Evolutionary conservation across 306 rosid species (phyloP).

Genomic region (Fragaria vesca): DNA sequence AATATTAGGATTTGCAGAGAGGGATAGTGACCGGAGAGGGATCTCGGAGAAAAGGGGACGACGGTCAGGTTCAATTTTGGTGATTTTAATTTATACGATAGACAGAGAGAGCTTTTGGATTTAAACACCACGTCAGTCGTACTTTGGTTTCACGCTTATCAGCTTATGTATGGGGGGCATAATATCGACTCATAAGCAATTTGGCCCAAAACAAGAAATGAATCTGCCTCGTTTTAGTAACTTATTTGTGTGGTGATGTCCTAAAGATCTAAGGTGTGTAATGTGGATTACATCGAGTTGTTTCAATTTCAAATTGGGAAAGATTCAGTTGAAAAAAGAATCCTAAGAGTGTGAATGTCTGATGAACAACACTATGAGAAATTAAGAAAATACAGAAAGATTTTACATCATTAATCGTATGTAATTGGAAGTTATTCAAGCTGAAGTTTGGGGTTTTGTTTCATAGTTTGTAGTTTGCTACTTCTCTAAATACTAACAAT

Average conservation of each 20-base stretch:
- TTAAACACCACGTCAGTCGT: background rate
- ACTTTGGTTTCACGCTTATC: background rate
- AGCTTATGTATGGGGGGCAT: background rate
- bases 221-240: background rate
- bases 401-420: too few species aligned
- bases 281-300: too few species aligned
- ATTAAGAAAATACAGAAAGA: too few species aligned
- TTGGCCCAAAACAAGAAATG: background rate
- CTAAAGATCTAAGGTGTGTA: too few species aligned
- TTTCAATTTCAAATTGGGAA: too few species aligned
- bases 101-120: background rate
- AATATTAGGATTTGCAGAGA: background rate
- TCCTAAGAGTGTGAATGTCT: too few species aligned
- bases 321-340: too few species aligned
- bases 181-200: background rate
- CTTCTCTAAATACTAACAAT: background rate
- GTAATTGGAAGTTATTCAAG: background rate
- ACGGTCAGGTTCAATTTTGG: background rate
- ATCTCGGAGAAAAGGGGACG: background rate
- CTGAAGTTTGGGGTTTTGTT: background rate
- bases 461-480: background rate
- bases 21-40: slow-evolving; percentile 15
- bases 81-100: background rate
- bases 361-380: too few species aligned
- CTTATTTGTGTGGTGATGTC: background rate